These are phyloP conservation scores for Ochetophila trinervis DNA, from an alignment of 306 rosid species.

Conservation along the genomic window DNA sequence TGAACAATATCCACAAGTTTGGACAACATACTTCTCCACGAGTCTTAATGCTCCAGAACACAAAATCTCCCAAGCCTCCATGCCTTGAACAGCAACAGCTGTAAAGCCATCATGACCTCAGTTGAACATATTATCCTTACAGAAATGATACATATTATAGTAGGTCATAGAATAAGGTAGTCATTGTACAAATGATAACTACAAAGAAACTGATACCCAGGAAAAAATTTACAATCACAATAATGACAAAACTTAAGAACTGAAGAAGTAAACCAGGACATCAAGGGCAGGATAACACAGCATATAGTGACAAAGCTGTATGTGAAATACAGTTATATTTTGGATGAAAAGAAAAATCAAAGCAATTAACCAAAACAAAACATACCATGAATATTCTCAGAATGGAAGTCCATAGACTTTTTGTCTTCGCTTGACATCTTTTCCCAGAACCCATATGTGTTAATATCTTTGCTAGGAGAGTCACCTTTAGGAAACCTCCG, in stretches of 20 bases:
- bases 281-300: too few species aligned
- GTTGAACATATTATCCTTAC: not conserved
- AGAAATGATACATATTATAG: too few species aligned
- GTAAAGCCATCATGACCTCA: slow-evolving; percentile 15
- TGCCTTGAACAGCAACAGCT: slow-evolving; percentile 54
- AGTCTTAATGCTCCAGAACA: slow-evolving; percentile 51
- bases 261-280: too few species aligned
- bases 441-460: slow-evolving; percentile 47
- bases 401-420: slow-evolving; percentile 27
- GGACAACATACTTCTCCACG: slow-evolving; percentile 52
- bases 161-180: too few species aligned
- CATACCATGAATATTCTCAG: slow-evolving; percentile 48
- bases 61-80: slow-evolving; percentile 65
- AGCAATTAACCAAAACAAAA: slow-evolving; percentile 1
- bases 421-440: slow-evolving; percentile 19
- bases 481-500: slow-evolving; percentile 48
- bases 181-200: too few species aligned
- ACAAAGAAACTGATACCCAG: too few species aligned
- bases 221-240: too few species aligned
- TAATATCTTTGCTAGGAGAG: slow-evolving; percentile 42
- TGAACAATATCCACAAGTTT: slow-evolving; percentile 73
- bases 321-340: not conserved
- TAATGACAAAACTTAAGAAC: too few species aligned
- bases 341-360: not conserved
- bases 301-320: too few species aligned